Conservation (phyloP, 2,329 filamentous ascomycete species). For the Trichoderma sp. region DNA sequence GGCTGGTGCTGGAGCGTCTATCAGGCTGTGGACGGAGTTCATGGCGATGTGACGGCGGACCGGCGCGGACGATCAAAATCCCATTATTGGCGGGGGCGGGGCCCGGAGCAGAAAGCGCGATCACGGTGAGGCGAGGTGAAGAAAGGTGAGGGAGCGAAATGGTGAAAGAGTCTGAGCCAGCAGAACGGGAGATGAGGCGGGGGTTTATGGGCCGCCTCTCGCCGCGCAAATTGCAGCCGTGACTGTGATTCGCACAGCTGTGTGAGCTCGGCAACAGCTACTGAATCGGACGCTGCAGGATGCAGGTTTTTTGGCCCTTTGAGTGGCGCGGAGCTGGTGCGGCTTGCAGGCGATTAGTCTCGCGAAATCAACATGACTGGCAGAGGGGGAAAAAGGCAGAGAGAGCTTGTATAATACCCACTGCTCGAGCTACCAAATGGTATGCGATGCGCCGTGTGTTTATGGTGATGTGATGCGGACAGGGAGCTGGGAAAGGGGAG, state of each 20-base stretch:
- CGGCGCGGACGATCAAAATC: constrained; percentile 22
- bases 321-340: constrained; percentile 7
- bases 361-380: not conserved
- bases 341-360: constrained; percentile 15
- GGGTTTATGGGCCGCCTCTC: constrained; percentile 17
- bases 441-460: not conserved
- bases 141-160: constrained; percentile 20
- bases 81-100: constrained; percentile 24
- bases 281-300: constrained; percentile 15
- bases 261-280: not conserved
- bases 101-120: constrained; percentile 15
- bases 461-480: constrained; percentile 3
- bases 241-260: constrained; percentile 4
- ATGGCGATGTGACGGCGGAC: constrained; percentile 32
- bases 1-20: constrained; percentile 32
- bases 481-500: not conserved
- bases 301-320: constrained; percentile 5
- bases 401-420: not conserved
- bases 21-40: constrained; percentile 43
- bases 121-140: constrained; percentile 19
- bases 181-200: not conserved
- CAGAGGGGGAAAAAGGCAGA: not conserved
- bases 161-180: constrained; percentile 9
- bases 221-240: constrained; percentile 1
- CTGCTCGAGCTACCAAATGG: not conserved